phyloP scores from a whole-genome alignment of 129 eudicot species.

The Glebionis coronaria region DNA sequence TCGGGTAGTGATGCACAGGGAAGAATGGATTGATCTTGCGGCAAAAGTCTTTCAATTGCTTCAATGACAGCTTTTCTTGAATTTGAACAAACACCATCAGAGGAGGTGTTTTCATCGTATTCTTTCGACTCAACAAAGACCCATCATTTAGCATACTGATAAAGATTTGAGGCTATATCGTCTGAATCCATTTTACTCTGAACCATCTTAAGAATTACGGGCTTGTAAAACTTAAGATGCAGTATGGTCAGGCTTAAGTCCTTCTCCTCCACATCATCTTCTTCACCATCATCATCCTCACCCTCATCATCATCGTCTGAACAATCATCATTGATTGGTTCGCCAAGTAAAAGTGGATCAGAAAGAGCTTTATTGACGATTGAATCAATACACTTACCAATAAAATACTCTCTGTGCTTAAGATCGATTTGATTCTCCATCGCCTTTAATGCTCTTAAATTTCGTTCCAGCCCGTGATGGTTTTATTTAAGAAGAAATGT shows the following conservation, averaged over 20 bases:
- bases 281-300: background rate
- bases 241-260: constrained; percentile 35
- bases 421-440: constrained; percentile 17
- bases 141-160: constrained; percentile 46
- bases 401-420: too few species aligned
- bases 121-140: constrained; percentile 20
- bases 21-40: constrained; percentile 35
- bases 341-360: constrained; percentile 47
- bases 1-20: constrained; percentile 42
- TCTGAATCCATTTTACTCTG: constrained; percentile 37
- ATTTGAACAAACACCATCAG: constrained; percentile 23
- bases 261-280: background rate
- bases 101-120: constrained; percentile 26
- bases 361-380: constrained; percentile 31
- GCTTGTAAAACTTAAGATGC: constrained; percentile 41
- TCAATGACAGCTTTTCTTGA: constrained; percentile 48
- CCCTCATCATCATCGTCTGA: constrained; percentile 1
- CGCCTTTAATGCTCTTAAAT: constrained; percentile 33
- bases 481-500: constrained; percentile 24
- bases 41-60: constrained; percentile 50
- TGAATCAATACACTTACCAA: constrained; percentile 36
- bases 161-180: constrained; percentile 42
- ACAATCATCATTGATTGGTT: constrained; percentile 33
- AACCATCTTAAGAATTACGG: constrained; percentile 41
- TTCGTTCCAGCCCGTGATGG: constrained; percentile 49